Evolutionary conservation across 805 yeast species (phyloP), one percentile per base, ranked within the genome.

Genomic region (Brettanomyces naardenensis): DNA sequence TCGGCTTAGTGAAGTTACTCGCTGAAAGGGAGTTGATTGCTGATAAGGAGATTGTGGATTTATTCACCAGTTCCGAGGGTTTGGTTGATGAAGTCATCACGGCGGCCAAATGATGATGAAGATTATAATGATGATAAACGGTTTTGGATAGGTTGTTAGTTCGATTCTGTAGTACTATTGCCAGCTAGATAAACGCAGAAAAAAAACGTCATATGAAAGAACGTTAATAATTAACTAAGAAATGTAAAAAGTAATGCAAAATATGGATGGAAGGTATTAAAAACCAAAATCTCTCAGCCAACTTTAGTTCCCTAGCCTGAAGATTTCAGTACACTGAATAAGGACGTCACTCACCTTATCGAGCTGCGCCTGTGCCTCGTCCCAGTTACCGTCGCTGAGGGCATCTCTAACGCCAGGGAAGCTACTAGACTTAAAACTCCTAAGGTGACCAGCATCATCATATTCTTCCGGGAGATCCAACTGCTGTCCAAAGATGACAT

Each of bases 321-420:
- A 31, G n/a, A 20, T 15, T n/a, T 17, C 18, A 9, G 34, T 26
- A 21, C 6, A 10, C 34, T 51, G 50, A 10, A 51, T 52, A 20
- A 72, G 38, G 33, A 60, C 41, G 13, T 53, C 48, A 4, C 73
- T 66, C 13, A 76, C 59, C 4, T 52, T 45, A 30, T 70, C 60
- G 6, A 81, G 55, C 44, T 78, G 77, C 3, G 54, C 45, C 43
- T 78, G 83, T 0, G 85, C 88, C 25, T 49, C 55, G 0, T 50
- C 61, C 66, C 74, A 71, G 42, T 78, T 71, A 0, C 65, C 62
- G 2, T 54, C 54, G 31, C 63, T 65, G 10, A 85, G 53, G 0
- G 75, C 78, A 52, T 88, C 95, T 43, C 94, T 68, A 2, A 88
- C 69, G 4, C 73, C 71, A 0, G 97, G 96, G 53, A 83, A 87